Percentiles rank a stretch among this genome's conserved stretches.
phyloP scores from a whole-genome alignment of 371 early-diverging fungal genomes.

The Chytridium lagenaria region DNA sequence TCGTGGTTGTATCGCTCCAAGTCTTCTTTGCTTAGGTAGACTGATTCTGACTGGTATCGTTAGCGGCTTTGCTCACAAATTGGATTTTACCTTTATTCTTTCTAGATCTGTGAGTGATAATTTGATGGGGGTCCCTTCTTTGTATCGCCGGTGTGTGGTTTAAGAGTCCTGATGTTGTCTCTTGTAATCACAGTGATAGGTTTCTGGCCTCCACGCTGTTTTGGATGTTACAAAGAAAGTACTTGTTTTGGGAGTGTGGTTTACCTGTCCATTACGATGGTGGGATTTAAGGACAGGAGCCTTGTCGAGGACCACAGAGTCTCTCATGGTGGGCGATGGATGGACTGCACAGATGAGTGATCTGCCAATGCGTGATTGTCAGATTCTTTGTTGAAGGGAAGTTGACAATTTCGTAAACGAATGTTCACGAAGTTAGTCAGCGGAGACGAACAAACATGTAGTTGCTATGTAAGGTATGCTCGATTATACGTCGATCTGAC shows the following conservation, averaged over 20 bases:
- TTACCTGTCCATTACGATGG: too few relatives aligned
- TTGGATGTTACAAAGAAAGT: too few relatives aligned
- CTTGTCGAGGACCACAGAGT: background rate
- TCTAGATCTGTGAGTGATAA: constrained; percentile 36
- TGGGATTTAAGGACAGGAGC: too few relatives aligned
- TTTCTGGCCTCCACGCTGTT: too few relatives aligned
- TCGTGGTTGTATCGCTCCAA: constrained; percentile 38
- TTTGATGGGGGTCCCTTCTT: constrained; percentile 33
- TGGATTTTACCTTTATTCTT: constrained; percentile 43
- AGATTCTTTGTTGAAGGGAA: too few relatives aligned
- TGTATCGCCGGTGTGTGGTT: constrained; percentile 46
- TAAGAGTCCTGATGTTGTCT: constrained; percentile 59
- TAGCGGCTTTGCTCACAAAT: background rate
- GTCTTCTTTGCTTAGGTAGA: constrained; percentile 45
- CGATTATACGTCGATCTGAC: too few relatives aligned
- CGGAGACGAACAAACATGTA: too few relatives aligned
- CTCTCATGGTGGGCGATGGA: background rate
- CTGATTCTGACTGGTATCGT: constrained; percentile 29
- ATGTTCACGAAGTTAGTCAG: too few relatives aligned
- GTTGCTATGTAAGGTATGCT: too few relatives aligned
- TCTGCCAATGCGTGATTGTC: too few relatives aligned
- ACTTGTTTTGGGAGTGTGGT: too few relatives aligned
- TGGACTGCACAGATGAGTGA: background rate
- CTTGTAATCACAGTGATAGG: constrained; percentile 59
- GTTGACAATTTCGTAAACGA: too few relatives aligned